Conservation (phyloP, 176 grass and related monocot species). For the Oryza glaberrima region DNA sequence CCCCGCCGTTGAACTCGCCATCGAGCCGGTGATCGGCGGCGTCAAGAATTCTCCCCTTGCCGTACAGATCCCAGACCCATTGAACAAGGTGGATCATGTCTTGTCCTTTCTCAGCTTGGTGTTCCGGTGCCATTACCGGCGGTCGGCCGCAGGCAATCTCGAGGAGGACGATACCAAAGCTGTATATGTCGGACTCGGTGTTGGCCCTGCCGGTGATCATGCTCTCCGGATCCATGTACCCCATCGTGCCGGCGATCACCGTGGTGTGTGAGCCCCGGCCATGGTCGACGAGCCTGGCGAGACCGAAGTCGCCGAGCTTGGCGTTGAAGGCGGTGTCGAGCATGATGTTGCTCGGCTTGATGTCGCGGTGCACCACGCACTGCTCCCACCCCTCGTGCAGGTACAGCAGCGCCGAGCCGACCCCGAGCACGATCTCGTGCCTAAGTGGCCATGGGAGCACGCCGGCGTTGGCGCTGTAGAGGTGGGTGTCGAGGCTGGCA, state of each 20-base stretch:
- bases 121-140: too few species aligned
- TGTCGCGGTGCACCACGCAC: constrained; percentile 13
- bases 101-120: too few species aligned
- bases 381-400: constrained; percentile 20
- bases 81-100: too few species aligned
- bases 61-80: too few species aligned
- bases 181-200: constrained; percentile 11
- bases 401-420: constrained; percentile 18
- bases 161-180: constrained; percentile 42
- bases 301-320: constrained; percentile 44
- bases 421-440: neutral
- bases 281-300: constrained; percentile 18
- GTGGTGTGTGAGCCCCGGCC: constrained; percentile 6
- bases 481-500: constrained; percentile 45
- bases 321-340: neutral
- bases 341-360: constrained; percentile 55
- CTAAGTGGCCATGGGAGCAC: neutral
- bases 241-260: neutral
- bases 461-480: too few species aligned
- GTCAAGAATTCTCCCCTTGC: too few species aligned
- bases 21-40: too few species aligned
- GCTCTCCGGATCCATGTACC: neutral
- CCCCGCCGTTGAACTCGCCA: neutral
- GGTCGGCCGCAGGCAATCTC: constrained; percentile 22
- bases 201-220: neutral